Base-by-base conservation (phyloP, 345 rosid species). In the Gossypium sturtianum region DNA sequence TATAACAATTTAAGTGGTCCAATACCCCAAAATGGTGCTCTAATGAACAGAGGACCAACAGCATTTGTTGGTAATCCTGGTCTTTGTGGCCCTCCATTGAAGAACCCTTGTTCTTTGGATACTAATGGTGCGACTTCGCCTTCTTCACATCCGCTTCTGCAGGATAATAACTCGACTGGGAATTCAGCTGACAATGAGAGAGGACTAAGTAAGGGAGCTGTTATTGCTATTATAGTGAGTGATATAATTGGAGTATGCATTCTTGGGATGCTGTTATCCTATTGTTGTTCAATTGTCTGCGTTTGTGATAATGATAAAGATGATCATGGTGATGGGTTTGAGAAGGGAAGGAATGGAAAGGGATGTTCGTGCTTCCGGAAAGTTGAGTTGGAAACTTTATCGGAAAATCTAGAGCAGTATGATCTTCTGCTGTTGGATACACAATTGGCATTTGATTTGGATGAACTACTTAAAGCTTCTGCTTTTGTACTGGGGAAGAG, bases 401-500 rank as follows among this genome's bases (percentile, higher is more conserved):
- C 98, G 6, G 97, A 95, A 71, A 81, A 90, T 78, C 87, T 88
- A 66, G 91, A 91, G 83, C 97, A 88, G 73, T 83, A 85, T 61
- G 97, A 91, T 82, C 93, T 95, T 23, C 90, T 93, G 66, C 83
- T 97, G 0, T 77, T 93, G 53, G 98, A 91, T 76, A 52, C 86
- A 51, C 96, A 90, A 71, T 92, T 93, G 72, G 89, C 87, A 62
- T 93, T 95, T 66, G 89, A 93, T 86, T 86, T 95, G 59, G 98
- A 95, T 66, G 98, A 95, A 83, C 83, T 95, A 76, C 92, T 95
- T 57, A 95, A 93, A 83, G 99, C 99, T 53, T 89, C 98, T 0
- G 99, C 98, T 72, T 95, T 95, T 79, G 98, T 95, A 68, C 77
- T 95, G 4, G 98, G 99, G 49, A 95, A 95, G 91, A 90, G 98